Conservation (phyloP, 148 eudicot species). For the Rhododendron griersonianum region DNA sequence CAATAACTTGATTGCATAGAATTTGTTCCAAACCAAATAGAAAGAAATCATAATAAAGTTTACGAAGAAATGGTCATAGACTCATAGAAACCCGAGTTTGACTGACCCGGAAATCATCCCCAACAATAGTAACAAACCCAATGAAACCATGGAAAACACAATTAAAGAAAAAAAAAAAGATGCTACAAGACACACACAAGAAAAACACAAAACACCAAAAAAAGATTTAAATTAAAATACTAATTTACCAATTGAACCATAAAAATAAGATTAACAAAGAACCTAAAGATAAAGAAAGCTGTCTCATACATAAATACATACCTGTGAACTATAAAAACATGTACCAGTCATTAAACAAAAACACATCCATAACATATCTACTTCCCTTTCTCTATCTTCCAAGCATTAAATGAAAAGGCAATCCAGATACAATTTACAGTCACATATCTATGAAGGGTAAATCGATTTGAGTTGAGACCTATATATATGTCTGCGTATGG, state of each 20-base stretch:
- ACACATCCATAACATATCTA: background rate
- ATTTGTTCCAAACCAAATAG: background rate
- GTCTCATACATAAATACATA: no score
- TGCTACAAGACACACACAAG: background rate
- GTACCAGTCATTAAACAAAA: no score
- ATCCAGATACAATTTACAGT: no score
- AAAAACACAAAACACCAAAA: background rate
- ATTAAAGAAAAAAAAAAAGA: background rate
- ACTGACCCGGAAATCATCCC: background rate
- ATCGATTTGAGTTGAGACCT: background rate
- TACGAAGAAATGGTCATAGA: background rate
- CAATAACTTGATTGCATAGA: background rate
- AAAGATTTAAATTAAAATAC: background rate
- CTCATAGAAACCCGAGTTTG: background rate
- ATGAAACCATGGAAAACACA: background rate
- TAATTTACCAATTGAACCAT: background rate
- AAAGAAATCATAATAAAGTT: background rate
- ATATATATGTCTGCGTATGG: no score
- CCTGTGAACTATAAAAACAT: no score
- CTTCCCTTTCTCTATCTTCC: background rate
- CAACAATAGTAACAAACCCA: background rate
- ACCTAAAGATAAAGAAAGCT: no score
- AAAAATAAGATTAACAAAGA: no score
- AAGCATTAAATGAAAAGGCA: background rate
- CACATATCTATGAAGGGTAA: background rate